Percentiles rank a stretch among this genome's conserved stretches.
Conservation (phyloP, 805 yeast species). For the Torulaspora indica region DNA sequence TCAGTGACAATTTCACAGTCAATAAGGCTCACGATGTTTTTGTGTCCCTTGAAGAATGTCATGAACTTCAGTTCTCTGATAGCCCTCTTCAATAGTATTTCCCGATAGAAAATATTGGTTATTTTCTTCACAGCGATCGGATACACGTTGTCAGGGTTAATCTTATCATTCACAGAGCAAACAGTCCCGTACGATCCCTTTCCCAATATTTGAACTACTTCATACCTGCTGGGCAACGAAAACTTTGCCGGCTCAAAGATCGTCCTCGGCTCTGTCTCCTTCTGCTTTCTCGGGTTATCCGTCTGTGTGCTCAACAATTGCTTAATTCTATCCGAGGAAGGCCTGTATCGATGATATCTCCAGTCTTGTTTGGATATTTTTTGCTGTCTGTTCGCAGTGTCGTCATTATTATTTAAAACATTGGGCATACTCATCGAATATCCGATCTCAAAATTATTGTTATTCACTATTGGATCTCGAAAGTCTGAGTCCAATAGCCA, state of each 20-base stretch:
- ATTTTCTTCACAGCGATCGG: slow-evolving; percentile 78
- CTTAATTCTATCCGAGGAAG: slow-evolving; percentile 14
- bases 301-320: slow-evolving; percentile 13
- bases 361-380: slow-evolving; percentile 11
- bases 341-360: slow-evolving; percentile 14
- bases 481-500: not conserved
- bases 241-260: slow-evolving; percentile 54
- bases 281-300: slow-evolving; percentile 6
- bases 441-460: not conserved
- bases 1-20: slow-evolving; percentile 67
- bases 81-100: slow-evolving; percentile 69
- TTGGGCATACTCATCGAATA: slow-evolving; percentile 9
- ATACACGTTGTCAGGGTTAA: slow-evolving; percentile 20
- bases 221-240: slow-evolving; percentile 57
- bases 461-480: not conserved
- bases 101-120: slow-evolving; percentile 60
- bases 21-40: slow-evolving; percentile 66
- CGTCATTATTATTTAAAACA: slow-evolving; percentile 11
- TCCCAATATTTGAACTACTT: slow-evolving; percentile 57
- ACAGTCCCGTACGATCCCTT: slow-evolving; percentile 86
- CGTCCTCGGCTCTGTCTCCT: slow-evolving; percentile 19
- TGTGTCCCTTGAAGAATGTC: slow-evolving; percentile 81
- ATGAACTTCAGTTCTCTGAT: slow-evolving; percentile 76
- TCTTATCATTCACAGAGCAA: slow-evolving; percentile 55
- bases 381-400: slow-evolving; percentile 9